Evolutionary conservation across 2,329 filamentous ascomycete genomes (phyloP), one percentile per base, ranked within the genome.

Genomic region (Fusarium nelsonii): DNA sequence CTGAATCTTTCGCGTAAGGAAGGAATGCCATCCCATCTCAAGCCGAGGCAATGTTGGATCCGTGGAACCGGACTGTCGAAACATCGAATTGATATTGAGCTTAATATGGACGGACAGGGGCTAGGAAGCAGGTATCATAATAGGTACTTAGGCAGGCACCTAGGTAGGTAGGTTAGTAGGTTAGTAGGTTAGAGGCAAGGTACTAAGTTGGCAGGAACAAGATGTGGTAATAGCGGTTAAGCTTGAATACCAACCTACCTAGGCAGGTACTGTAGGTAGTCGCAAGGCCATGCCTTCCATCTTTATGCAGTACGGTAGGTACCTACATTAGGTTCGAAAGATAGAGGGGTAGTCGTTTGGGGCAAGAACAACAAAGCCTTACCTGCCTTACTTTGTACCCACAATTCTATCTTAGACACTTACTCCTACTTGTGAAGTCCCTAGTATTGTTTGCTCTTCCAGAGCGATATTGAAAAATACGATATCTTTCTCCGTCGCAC

Each of bases 1-100:
- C 53, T 65, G 60, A 65, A 65, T 39, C 8, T 30, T 37, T n/a
- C 32, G 52, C 32, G 40, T 11, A 53, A 41, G 34, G 11, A 53
- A 37, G 39, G 11, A 46, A 32, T 28, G 23, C 16, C 26, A 44
- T 18, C 20, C 20, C 46, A 20, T 26, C 20, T 26, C 33, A 20
- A 20, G 46, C 18, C 26, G 39, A 59, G 34, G 43, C 20, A 61
- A 49, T 40, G 34, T n/a, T 39, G 26, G 12, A 6, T 20, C 39
- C 18, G 18, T 20, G 20, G 23, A 41, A 41, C 15, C 14, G 39
- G 39, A 23, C 20, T 41, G 39, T 30, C 39, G 12, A 23, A 41
- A 20, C 23, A 41, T 41, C 23, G 23, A 49, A 28, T 50, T 28
- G 48, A 28, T 28, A 23, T 39, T 11, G 26, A 18, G 33, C n/a